Evolutionary conservation across 495 filamentous ascomycete species (phyloP), one percentile per base, ranked within the genome.

Genomic region (Symbiotaphrina buchneri): DNA sequence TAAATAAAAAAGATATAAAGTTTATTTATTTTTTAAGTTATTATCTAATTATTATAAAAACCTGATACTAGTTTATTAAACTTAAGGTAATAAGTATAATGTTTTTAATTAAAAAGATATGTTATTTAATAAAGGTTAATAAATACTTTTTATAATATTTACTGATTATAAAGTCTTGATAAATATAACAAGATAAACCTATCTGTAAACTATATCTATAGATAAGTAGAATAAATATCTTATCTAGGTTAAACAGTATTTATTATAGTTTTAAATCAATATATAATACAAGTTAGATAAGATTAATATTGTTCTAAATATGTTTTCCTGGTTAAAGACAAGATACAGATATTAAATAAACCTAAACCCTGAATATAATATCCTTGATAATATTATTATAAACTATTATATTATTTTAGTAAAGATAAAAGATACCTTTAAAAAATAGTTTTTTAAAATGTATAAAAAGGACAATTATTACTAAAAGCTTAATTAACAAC

Each of bases 1-100:
- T 25, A 25, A 8, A 25, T 25, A 25, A 25, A 25, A 25, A 25
- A 25, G 13, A 25, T 25, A 25, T 25, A 25, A 25, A 25, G 8
- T 8, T 25, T 25, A 25, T 25, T 25, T 25, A 25, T 25, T 25
- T 7, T 8, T 25, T 25, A 13, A 25, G 22, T 25, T 7, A 25
- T 13, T 25, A 8, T 25, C 22, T 25, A 8, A 25, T 13, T 25
- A 25, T 25, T 25, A 25, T 25, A 8, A 25, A 8, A 25, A 13
- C 13, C 13, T 13, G 7, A 25, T 25, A 13, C 22, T 8, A 8
- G 13, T 25, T 13, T 25, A 8, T 25, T 7, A 8, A 25, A 25
- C 7, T 13, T 25, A 8, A 8, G 22, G 8, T 25, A 25, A 13
- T 25, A 25, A 8, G 13, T 8, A 25, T 25, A 7, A 25, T 25